Base-by-base conservation (phyloP, 192 early-diverging fungal genomes). In the Backusella westeae region DNA sequence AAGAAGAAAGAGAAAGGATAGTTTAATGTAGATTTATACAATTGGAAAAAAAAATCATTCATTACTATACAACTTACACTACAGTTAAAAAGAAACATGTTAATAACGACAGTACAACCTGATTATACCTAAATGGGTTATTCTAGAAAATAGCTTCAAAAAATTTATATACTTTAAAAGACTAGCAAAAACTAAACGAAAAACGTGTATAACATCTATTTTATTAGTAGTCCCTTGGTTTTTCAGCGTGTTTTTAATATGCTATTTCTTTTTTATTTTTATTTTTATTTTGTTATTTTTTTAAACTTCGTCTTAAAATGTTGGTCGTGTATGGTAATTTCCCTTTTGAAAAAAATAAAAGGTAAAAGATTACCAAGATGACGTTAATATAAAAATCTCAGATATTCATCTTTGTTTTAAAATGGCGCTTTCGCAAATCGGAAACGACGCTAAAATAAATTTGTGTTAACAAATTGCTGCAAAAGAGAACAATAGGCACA, bases 51-150 rank as follows among this genome's bases (percentile, higher is more conserved):
- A 63, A 63, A 63, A 14, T 15, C 23, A 29, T 29, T 29, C 26
- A 63, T 63, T 9, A 63, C 56, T 49, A 49, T 49, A 49, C 19
- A n/a, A n/a, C 9, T 29, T 59, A 59, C 53, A 59, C 53, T 63
- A 63, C 56, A 63, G 56, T 29, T 49, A 49, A 17, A 49, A 49
- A 17, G 46, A 49, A 63, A 63, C 56, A 63, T 63, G 56, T 63
- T 63, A 63, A 63, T 63, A 63, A 63, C 56, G 10, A 63, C 56
- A 63, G 56, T 63, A 63, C 56, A 63, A 63, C 56, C 21, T 29
- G 56, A 14, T 63, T 63, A 63, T 29, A 14, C 56, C 56, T 63
- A 63, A 63, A 63, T 63, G 56, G 56, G 56, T 63, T 63, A 63
- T 63, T 63, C 21, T 29, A 12, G 56, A 63, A 63, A 63, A 29